Evolutionary conservation across 2,329 filamentous ascomycete genomes (phyloP).

Genomic region (Parastagonospora nodorum): DNA sequence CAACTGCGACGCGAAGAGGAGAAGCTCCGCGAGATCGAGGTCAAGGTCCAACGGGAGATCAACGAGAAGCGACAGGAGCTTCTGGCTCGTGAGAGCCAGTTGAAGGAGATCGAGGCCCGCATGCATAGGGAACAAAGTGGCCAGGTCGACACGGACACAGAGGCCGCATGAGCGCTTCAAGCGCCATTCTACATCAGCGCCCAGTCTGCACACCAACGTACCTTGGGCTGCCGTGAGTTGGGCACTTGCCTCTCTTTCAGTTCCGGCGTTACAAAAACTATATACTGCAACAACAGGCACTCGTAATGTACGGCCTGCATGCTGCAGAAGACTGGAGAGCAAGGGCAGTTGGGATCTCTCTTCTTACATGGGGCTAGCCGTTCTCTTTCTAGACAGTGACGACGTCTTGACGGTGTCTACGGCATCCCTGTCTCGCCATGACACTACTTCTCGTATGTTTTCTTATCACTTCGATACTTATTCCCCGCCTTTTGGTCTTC

Average conservation of each 20-base stretch:
- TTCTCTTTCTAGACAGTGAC: constrained; percentile 32
- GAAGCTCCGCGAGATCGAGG: constrained; percentile 98
- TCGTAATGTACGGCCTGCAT: constrained; percentile 36
- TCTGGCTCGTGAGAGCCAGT: constrained; percentile 93
- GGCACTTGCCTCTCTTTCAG: constrained; percentile 30
- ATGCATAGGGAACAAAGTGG: constrained; percentile 84
- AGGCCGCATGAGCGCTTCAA: constrained; percentile 33
- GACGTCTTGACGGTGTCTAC: constrained; percentile 24
- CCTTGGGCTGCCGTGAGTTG: constrained; percentile 9
- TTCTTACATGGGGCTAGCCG: constrained; percentile 35
- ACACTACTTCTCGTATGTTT: constrained; percentile 47
- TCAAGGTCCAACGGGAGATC: constrained; percentile 99
- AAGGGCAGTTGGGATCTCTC: constrained; percentile 33
- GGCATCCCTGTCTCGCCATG: constrained; percentile 38
- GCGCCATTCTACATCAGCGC: constrained; percentile 7
- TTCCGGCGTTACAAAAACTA: constrained; percentile 23
- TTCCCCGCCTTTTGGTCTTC: constrained; percentile 46
- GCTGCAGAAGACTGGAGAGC: constrained; percentile 31
- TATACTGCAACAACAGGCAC: constrained; percentile 40
- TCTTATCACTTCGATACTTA: constrained; percentile 49
- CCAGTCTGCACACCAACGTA: background rate
- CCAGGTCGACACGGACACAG: constrained; percentile 39
- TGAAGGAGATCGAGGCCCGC: constrained; percentile 97
- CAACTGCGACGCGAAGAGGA: constrained; percentile 98
- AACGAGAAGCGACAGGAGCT: constrained; percentile 99